phyloP scores from a whole-genome alignment of 441 rosid genomes.

The Manihot esculenta region DNA sequence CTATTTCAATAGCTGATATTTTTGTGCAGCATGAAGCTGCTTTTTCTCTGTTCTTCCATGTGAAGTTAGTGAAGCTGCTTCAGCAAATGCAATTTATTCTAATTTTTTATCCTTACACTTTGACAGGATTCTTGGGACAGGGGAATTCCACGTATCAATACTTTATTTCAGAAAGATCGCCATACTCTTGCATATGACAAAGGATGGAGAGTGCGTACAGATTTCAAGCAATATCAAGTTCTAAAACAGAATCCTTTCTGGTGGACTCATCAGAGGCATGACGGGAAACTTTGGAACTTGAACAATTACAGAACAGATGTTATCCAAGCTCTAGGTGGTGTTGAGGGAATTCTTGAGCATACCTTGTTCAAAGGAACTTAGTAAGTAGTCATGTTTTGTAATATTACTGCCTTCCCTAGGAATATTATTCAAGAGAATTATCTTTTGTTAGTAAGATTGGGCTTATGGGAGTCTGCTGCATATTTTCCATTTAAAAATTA shows the following conservation, averaged over 20 bases:
- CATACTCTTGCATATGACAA: slow-evolving; percentile 98
- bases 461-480: background rate
- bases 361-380: slow-evolving; percentile 97
- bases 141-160: slow-evolving; percentile 98
- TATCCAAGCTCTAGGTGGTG: slow-evolving; percentile 99
- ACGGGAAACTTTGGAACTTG: slow-evolving; percentile 98
- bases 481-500: too few species aligned
- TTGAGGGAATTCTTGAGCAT: slow-evolving; percentile 98
- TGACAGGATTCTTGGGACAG: slow-evolving; percentile 99
- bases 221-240: slow-evolving; percentile 98
- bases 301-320: slow-evolving; percentile 99
- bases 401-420: background rate
- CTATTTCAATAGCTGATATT: background rate
- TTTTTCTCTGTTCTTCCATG: too few species aligned
- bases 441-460: background rate
- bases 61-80: too few species aligned
- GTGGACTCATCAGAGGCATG: slow-evolving; percentile 99
- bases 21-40: too few species aligned
- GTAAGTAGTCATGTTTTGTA: slow-evolving; percentile 42
- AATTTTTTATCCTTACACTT: background rate
- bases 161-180: slow-evolving; percentile 94
- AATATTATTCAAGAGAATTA: background rate
- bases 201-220: slow-evolving; percentile 99
- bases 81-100: background rate
- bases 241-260: slow-evolving; percentile 98